These are phyloP conservation scores for Panaeolus papilionaceus DNA, from an alignment of 768 basidiomycete genomes.

Conservation along the genomic window DNA sequence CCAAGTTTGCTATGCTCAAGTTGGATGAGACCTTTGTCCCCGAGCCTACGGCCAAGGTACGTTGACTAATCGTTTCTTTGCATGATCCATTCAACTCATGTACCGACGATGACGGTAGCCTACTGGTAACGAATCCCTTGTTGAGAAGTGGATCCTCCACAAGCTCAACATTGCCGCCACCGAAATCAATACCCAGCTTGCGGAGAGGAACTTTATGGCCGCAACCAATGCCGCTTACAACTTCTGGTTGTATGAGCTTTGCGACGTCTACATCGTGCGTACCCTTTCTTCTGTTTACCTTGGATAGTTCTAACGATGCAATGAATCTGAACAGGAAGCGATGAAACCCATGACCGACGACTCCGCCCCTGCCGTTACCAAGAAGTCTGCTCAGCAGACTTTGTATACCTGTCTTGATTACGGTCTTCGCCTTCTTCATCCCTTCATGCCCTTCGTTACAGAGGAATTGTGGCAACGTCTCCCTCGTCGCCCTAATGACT, in stretches of 20 bases:
- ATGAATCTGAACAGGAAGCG: slow-evolving; percentile 71
- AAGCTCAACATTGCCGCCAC: slow-evolving; percentile 85
- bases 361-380: slow-evolving; percentile 61
- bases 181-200: slow-evolving; percentile 77
- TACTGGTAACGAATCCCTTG: slow-evolving; percentile 88
- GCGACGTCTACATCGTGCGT: slow-evolving; percentile 96
- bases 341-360: slow-evolving; percentile 98
- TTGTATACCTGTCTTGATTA: slow-evolving; percentile 93
- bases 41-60: slow-evolving; percentile 68
- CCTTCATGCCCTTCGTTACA: slow-evolving; percentile 99
- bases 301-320: neutral
- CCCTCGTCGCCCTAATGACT: slow-evolving; percentile 82
- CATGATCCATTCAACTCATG: too few species aligned
- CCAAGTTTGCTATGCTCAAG: slow-evolving; percentile 99
- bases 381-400: slow-evolving; percentile 91
- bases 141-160: slow-evolving; percentile 95
- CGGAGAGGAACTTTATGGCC: slow-evolving; percentile 89
- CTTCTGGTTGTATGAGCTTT: slow-evolving; percentile 99
- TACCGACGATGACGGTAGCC: slow-evolving; percentile 52
- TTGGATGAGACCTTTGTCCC: slow-evolving; percentile 87
- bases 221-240: slow-evolving; percentile 87
- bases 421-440: slow-evolving; percentile 90
- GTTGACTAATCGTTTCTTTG: neutral
- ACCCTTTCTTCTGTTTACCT: neutral
- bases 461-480: slow-evolving; percentile 99